Percentiles rank a stretch among this genome's conserved stretches.
Evolutionary conservation across 345 rosid genomes (phyloP).

Genomic region (Eucalyptus erythrocorys): DNA sequence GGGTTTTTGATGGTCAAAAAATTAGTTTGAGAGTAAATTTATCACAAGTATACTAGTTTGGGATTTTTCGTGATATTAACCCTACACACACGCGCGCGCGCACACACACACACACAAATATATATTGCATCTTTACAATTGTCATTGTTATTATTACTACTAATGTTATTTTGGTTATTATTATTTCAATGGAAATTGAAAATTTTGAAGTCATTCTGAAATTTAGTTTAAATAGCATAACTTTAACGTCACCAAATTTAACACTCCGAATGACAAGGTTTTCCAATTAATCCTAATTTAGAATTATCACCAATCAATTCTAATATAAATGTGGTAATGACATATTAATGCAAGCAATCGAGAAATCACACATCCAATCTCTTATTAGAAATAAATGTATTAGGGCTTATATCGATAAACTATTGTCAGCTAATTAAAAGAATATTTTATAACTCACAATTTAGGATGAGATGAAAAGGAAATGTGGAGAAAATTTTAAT

Average conservation of each 20-base stretch:
- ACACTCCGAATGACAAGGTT: background rate
- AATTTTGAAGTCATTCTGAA: background rate
- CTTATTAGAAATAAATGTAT: background rate
- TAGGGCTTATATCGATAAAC: background rate
- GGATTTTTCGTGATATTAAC: fast-evolving
- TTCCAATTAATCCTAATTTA: background rate
- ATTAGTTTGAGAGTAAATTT: fast-evolving
- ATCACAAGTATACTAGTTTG: fast-evolving
- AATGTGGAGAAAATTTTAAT: background rate
- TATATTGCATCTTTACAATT: too few species aligned
- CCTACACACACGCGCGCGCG: fast-evolving
- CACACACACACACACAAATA: too few species aligned
- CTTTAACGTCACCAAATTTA: background rate
- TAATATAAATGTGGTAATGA: background rate
- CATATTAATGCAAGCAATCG: too few species aligned
- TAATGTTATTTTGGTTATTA: background rate
- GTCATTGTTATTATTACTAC: too few species aligned
- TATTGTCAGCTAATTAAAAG: background rate
- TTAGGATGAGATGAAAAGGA: background rate
- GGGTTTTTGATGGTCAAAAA: too few species aligned
- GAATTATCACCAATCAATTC: background rate
- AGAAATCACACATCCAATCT: background rate
- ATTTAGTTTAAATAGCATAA: background rate
- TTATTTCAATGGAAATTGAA: too few species aligned
- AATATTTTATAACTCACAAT: background rate